phyloP scores from a whole-genome alignment of 108 stramenopile genomes.

The Skeletonema grethae region DNA sequence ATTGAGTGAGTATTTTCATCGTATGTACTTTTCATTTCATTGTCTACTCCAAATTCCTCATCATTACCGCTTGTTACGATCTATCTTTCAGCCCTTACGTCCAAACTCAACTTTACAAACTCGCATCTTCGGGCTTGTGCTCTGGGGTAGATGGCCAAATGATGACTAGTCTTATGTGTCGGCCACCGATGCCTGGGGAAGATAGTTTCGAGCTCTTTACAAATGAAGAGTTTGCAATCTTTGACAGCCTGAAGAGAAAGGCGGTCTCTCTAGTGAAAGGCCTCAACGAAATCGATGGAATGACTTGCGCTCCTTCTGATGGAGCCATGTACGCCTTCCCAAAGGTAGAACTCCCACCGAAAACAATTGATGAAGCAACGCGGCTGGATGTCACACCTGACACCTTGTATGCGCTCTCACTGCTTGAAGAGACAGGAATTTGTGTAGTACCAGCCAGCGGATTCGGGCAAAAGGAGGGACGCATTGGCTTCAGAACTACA shows the following conservation, averaged over 20 bases:
- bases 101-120: slow-evolving; percentile 89
- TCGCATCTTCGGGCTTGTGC: slow-evolving; percentile 86
- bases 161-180: slow-evolving; percentile 90
- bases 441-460: slow-evolving; percentile 93
- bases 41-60: neutral
- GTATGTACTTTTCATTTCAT: neutral
- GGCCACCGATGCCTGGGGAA: slow-evolving; percentile 77
- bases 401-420: slow-evolving; percentile 82
- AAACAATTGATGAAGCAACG: slow-evolving; percentile 81
- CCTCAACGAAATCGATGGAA: slow-evolving; percentile 86
- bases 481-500: slow-evolving; percentile 93
- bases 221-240: slow-evolving; percentile 69
- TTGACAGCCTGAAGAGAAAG: slow-evolving; percentile 79
- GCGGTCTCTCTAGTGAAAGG: slow-evolving; percentile 75
- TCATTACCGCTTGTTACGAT: neutral
- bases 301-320: slow-evolving; percentile 81
- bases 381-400: slow-evolving; percentile 80
- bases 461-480: slow-evolving; percentile 90
- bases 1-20: slow-evolving; percentile 51
- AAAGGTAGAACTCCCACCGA: slow-evolving; percentile 70
- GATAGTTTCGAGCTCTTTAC: slow-evolving; percentile 72
- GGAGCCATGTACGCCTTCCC: slow-evolving; percentile 98
- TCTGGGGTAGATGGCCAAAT: slow-evolving; percentile 88
- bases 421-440: slow-evolving; percentile 91
- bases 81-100: slow-evolving; percentile 62